Base-by-base conservation (phyloP, 306 rosid species). In the Rosa persica region DNA sequence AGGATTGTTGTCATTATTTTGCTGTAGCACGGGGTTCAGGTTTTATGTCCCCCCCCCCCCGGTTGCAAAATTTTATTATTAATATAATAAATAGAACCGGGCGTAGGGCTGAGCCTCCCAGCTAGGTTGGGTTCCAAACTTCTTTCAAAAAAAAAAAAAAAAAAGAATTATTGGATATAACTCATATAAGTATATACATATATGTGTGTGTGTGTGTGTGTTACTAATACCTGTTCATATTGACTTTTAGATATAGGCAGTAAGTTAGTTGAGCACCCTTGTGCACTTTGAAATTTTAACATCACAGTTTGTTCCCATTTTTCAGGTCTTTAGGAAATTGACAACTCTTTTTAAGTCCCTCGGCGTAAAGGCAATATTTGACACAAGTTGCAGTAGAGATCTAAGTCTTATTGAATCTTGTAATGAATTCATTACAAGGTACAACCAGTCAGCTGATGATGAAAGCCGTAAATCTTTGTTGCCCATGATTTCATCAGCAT, bases 401-500 rank as follows among this genome's bases (percentile, higher is more conserved):
- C 80, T 95, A 86, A 82, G 93, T 73, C 90, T 95, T 60, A 34
- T 92, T 27, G 98, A 95, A 85, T 85, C 97, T 83, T 92, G 98
- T 74, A 83, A 84, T 60, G 98, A 95, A 73, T 95, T 91, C 89
- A 85, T 91, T 62, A 76, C 88, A 77, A 85, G 98, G 78, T 92
- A 92, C 86, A 85, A 74, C 60, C 90, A 89, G 74, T 71, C 43
- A 43, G 64, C 60, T 42, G 91, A 87, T 46, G 91, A 85, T 42
- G 91, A 78, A 49, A 78, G 77, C 55, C 78, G 77, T 82, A 87
- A 88, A 61, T 79, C 88, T 36, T 72, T 86, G 44, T 68, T 95
- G 51, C 98, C 98, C 67, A 86, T 95, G 96, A 89, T 95, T 73
- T 86, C 98, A 12, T 95, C 98, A n/a, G 97, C 98, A 43, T 95